Evolutionary conservation across 768 basidiomycete genomes (phyloP), one percentile per base, ranked within the genome.

Genomic region (Suillus ampliporus): DNA sequence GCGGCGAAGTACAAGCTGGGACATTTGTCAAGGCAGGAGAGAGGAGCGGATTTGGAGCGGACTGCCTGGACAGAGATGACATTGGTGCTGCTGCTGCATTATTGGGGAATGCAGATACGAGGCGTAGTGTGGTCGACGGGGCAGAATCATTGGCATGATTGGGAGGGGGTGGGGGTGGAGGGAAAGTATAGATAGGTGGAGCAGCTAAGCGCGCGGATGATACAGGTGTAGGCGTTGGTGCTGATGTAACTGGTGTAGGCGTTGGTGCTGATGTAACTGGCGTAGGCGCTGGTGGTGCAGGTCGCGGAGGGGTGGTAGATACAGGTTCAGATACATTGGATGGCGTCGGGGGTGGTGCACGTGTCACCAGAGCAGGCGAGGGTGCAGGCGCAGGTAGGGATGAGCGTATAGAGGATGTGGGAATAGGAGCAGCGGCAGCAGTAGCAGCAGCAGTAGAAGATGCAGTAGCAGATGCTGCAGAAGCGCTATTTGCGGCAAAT

Each of bases 121-220:
- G 38, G 17, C 17, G 17, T 28, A 4, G 38, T 13, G 10, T 19
- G 10, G 54, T 38, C 9, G 53, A 40, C 23, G 23, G 19, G 19
- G 19, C 9, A 40, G 23, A 10, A 13, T 23, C 38, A 26, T 19
- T 17, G 17, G 26, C 54, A 4, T 56, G 54, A 40, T 35, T 28
- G 26, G 54, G 37, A 56, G 37, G 23, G 19, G 54, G 54, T 40
- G 37, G 53, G 21, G 53, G 53, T 17, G 37, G 54, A 11, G 37
- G 53, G 23, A 56, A 56, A 40, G 54, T 56, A 13, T 56, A 56
- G 7, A 56, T 26, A 28, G 54, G 54, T 40, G 37, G 54, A 28
- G 23, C 54, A 26, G 23, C 23, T 13, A 26, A 1, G 23, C 11
- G 23, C 10, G 38, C 10, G 3, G 54, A 13, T 56, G 15, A 26